Evolutionary conservation across 208 protist genomes (phyloP).

Genomic region (Acanthamoeba lugdunensis): DNA sequence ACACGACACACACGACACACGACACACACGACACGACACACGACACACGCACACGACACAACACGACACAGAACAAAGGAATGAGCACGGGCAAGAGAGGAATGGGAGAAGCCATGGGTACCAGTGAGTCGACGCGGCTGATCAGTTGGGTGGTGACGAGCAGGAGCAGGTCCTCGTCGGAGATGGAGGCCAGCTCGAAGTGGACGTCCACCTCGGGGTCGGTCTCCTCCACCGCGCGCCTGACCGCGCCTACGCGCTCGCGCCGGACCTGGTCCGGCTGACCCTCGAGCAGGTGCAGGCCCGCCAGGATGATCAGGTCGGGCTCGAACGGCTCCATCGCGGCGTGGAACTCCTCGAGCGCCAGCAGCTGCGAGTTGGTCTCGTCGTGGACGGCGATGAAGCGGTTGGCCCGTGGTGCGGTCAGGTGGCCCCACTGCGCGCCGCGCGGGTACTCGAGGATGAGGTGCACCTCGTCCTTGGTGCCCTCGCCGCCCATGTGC

Average conservation of each 20-base stretch:
- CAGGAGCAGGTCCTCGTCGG: background rate
- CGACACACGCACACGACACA: too few relatives aligned
- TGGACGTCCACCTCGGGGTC: background rate
- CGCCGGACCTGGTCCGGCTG: background rate
- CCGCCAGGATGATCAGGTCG: conserved; percentile 37
- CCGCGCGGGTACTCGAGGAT: conserved; percentile 44
- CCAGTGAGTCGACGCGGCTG: conserved; percentile 2
- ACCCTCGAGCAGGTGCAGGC: conserved; percentile 42
- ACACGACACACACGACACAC: background rate
- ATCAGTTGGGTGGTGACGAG: conserved; percentile 15
- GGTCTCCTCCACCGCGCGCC: background rate
- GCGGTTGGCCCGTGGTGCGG: conserved; percentile 10
- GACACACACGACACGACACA: too few relatives aligned
- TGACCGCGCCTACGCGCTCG: conserved; percentile 4
- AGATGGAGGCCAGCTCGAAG: conserved; percentile 69
- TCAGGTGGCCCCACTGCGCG: conserved; percentile 6
- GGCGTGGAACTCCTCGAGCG: conserved; percentile 12
- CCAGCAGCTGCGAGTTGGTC: conserved; percentile 49
- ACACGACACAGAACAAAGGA: background rate
- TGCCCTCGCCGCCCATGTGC: background rate
- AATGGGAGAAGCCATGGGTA: background rate
- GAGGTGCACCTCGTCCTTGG: conserved; percentile 63
- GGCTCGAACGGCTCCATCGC: conserved; percentile 28
- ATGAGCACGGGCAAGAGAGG: background rate
- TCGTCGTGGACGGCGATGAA: conserved; percentile 67